Evolutionary conservation across 2,329 filamentous ascomycete genomes (phyloP), one percentile per base, ranked within the genome.

Genomic region (Fusarium chuoi): DNA sequence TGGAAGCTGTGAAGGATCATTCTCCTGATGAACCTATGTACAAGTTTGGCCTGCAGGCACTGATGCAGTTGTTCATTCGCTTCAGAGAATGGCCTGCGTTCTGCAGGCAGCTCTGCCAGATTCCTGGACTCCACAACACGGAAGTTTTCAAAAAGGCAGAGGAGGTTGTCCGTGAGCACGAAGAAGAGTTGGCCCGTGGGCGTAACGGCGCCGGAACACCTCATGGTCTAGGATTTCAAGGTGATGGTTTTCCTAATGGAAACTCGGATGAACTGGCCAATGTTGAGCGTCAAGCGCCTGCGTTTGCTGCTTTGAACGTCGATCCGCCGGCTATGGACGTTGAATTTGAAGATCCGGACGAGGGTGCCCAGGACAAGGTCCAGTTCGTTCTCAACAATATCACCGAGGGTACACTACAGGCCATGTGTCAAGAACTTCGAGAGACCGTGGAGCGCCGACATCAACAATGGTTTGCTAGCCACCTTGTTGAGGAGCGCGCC

Each of bases 371-470:
- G 77, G 96, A 97, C 81, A 97, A 94, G 81, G 95, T 99, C 44
- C 91, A 98, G 75, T 99, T 99, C 78, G 93, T 97, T 33, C 87
- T 99, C 66, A 99, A 99, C 87, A 99, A 99, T 77, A 92, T 99
- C 59, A 98, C 96, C 0, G 92, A 96, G 76, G 91, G 92, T 46
- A 98, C 98, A 49, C 86, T 99, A 24, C 91, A 94, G 59, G 89
- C 92, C 45, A 98, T 98, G 83, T 92, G 96, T 78, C 88, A 88
- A 60, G 95, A 98, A 75, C 89, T 99, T 42, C 91, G 90, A 56
- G 91, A 94, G 44, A 90, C 93, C 49, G 85, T 99, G 54, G 91
- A 94, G 57, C 90, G 93, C 60, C 91, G 92, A 75, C 93, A 98
- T 81, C 93, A 97, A 78, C 94, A 97, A 79, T 99, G 96, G 96